phyloP scores from a whole-genome alignment of 2,329 filamentous ascomycete species.

The Fusarium stilboides region DNA sequence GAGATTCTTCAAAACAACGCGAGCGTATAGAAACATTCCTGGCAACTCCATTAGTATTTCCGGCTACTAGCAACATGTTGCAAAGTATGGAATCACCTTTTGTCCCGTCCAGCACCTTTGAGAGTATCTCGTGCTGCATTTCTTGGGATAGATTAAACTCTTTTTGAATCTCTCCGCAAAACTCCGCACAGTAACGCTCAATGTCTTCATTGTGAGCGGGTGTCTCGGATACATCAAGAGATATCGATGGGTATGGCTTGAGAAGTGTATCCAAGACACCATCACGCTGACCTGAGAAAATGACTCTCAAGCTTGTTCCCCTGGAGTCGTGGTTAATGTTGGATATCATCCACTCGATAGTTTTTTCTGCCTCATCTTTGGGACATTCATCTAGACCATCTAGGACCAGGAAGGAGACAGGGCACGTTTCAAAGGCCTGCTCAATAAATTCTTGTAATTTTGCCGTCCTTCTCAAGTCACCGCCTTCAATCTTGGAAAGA shows the following conservation, averaged over 20 bases:
- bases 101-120: slow-evolving; percentile 8
- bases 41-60: not conserved
- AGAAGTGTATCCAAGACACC: slow-evolving; percentile 14
- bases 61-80: not conserved
- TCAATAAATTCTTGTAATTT: slow-evolving; percentile 8
- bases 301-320: not conserved
- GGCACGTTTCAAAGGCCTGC: not conserved
- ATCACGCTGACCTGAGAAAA: slow-evolving; percentile 26
- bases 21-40: slow-evolving; percentile 38
- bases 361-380: not conserved
- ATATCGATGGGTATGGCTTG: slow-evolving; percentile 10
- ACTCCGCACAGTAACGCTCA: slow-evolving; percentile 3
- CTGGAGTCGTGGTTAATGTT: not conserved
- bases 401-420: slow-evolving; percentile 1
- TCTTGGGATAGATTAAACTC: not conserved
- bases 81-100: not conserved
- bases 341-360: slow-evolving; percentile 17
- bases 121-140: slow-evolving; percentile 1
- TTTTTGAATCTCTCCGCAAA: not conserved
- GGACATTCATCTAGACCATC: slow-evolving; percentile 31
- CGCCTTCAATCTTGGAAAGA: not conserved
- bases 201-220: slow-evolving; percentile 23
- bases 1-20: slow-evolving; percentile 27
- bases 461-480: not conserved
- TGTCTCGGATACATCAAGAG: slow-evolving; percentile 20